These are phyloP conservation scores for Talaromyces borbonicus DNA, from an alignment of 495 filamentous ascomycete genomes.

Conservation along the genomic window DNA sequence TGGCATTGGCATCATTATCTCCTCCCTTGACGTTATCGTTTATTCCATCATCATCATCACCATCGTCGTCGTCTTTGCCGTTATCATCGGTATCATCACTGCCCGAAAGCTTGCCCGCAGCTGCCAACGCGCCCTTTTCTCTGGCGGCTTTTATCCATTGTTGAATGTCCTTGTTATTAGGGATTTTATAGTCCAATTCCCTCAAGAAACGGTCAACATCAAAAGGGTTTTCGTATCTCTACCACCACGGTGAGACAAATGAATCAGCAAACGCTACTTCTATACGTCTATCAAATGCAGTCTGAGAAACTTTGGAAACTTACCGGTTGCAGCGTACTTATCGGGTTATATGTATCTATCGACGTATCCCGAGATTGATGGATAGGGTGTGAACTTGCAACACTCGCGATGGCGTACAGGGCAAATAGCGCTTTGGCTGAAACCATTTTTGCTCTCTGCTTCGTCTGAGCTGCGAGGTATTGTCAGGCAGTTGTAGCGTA, in stretches of 20 bases:
- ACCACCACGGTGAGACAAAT: neutral
- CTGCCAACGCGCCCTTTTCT: conserved; percentile 4
- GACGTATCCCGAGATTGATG: neutral
- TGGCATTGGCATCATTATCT: no score
- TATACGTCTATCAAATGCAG: neutral
- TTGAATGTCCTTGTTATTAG: conserved; percentile 5
- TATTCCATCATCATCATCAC: neutral
- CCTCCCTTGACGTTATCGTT: neutral
- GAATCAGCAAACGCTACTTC: neutral
- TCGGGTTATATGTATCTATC: neutral
- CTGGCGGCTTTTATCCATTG: conserved; percentile 1
- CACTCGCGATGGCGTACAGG: neutral
- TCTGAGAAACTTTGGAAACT: neutral
- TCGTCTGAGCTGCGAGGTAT: neutral
- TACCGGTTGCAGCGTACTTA: neutral
- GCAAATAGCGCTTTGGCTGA: neutral
- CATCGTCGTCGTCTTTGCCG: neutral
- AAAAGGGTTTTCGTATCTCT: conserved; percentile 6
- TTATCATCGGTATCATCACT: neutral
- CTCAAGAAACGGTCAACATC: conserved; percentile 2
- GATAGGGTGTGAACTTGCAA: neutral
- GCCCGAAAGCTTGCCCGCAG: neutral
- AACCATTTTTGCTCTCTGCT: neutral
- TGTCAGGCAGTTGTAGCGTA: neutral
- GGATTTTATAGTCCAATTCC: conserved; percentile 3